Percentiles rank a stretch among this genome's conserved stretches.
phyloP scores from a whole-genome alignment of 2,329 filamentous ascomycete genomes.

The Cladosporium sp. region DNA sequence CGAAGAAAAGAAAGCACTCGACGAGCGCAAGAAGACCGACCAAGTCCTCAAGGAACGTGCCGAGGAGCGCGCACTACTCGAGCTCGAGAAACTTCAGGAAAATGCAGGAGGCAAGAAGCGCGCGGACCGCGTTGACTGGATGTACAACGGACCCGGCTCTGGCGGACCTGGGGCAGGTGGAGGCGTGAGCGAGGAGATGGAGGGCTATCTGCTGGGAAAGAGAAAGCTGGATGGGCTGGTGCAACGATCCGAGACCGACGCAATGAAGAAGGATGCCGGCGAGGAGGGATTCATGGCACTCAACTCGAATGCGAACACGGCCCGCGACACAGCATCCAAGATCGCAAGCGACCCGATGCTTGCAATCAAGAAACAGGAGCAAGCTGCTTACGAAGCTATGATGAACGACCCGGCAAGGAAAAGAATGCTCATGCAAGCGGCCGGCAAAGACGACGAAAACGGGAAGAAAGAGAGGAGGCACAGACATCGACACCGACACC shows the following conservation, averaged over 20 bases:
- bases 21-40: conserved; percentile 91
- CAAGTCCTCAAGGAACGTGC: conserved; percentile 89
- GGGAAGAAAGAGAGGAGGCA: conserved; percentile 27
- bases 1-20: conserved; percentile 85
- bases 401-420: conserved; percentile 72
- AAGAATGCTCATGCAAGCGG: conserved; percentile 58
- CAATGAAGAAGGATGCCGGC: conserved; percentile 64
- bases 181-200: conserved; percentile 71
- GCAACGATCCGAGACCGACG: conserved; percentile 75
- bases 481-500: conserved; percentile 24
- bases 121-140: conserved; percentile 88
- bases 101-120: conserved; percentile 78
- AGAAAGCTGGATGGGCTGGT: conserved; percentile 83
- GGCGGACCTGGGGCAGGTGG: conserved; percentile 67
- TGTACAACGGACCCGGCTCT: conserved; percentile 84
- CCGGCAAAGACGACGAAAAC: conserved; percentile 28
- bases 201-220: conserved; percentile 90
- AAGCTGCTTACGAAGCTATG: conserved; percentile 52
- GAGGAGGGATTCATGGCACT: conserved; percentile 55
- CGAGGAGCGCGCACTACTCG: conserved; percentile 88
- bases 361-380: conserved; percentile 87
- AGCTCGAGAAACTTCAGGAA: conserved; percentile 86
- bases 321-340: conserved; percentile 78
- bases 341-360: conserved; percentile 87
- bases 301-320: conserved; percentile 59